Evolutionary conservation across 2,329 filamentous ascomycete genomes (phyloP), one percentile per base, ranked within the genome.

Genomic region (Apiospora arundinis): DNA sequence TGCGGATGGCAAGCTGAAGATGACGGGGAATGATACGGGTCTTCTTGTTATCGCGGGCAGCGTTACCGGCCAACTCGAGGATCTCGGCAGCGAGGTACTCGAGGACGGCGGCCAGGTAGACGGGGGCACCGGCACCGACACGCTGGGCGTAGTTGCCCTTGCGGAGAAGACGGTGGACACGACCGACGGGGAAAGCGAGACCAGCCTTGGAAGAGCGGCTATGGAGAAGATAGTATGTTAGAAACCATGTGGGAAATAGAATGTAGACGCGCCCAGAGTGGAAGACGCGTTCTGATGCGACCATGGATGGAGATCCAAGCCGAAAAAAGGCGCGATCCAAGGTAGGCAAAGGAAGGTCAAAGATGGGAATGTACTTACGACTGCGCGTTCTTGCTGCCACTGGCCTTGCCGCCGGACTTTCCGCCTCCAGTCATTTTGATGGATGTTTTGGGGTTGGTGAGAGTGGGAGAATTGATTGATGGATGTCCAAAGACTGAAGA

Each of bases 131-230:
- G 81, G 95, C 95, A 95, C 95, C 95, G 81, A 98, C 95, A 91
- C 95, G 96, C 91, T 98, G 95, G 80, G 95, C 95, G 84, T 99
- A 99, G 93, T 98, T 98, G 83, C 95, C 95, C 91, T 98, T 98
- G 87, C 96, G 92, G 81, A 98, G 91, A 72, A 98, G 94, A 94
- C 95, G 95, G 89, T 98, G 95, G 80, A 98, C 95, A 97, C 95
- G 95, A 86, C 95, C 95, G 82, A 98, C 95, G 75, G 95, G 95
- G 91, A 98, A 98, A 78, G 96, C 96, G 81, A 99, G 93, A 91
- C 96, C 96, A 76, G 96, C 96, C 92, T 99, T 98, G 84, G 96
- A 98, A 76, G 96, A 99, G 87, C 96, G 96, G 76, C 96, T 99
- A 75, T 65, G 74, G 74, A 71, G 68, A 37, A 21, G 16, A 69